A percentile compares a stretch with the other conserved stretches of the same genome.
phyloP scores from a whole-genome alignment of 1,284 basidiomycete genomes.

The Baeospora myosura region DNA sequence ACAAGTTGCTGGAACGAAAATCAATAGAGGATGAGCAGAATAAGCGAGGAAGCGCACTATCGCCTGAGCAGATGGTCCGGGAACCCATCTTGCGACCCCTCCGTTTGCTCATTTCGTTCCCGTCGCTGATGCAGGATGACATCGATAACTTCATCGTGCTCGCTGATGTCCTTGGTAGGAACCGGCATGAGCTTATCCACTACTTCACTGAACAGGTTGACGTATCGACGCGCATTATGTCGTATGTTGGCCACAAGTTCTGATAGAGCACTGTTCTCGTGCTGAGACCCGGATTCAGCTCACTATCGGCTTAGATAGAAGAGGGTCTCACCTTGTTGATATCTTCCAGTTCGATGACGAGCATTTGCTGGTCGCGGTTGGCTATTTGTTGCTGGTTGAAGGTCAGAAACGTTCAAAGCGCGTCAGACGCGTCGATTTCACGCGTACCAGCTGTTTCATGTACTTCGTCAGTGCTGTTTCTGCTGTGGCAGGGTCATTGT shows the following conservation, averaged over 20 bases:
- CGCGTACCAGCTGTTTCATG: slow-evolving; percentile 78
- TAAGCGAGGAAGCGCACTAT: slow-evolving; percentile 63
- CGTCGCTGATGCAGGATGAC: slow-evolving; percentile 90
- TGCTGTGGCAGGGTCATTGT: slow-evolving; percentile 35
- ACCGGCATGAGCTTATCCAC: slow-evolving; percentile 84
- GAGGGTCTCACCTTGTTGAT: slow-evolving; percentile 48
- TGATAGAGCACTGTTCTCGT: slow-evolving; percentile 58
- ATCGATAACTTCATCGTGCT: slow-evolving; percentile 89
- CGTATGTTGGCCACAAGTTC: slow-evolving; percentile 73
- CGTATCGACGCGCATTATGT: slow-evolving; percentile 86
- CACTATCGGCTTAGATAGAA: slow-evolving; percentile 7
- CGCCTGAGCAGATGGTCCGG: slow-evolving; percentile 87
- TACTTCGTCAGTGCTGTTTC: slow-evolving; percentile 64
- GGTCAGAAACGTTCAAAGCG: slow-evolving; percentile 19
- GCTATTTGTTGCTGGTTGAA: slow-evolving; percentile 76
- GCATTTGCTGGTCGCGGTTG: slow-evolving; percentile 85
- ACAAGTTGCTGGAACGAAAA: slow-evolving; percentile 67
- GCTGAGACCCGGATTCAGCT: slow-evolving; percentile 27
- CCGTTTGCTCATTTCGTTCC: slow-evolving; percentile 73
- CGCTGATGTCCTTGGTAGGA: slow-evolving; percentile 83
- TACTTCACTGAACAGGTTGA: slow-evolving; percentile 84
- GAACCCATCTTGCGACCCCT: slow-evolving; percentile 67
- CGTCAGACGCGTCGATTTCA: slow-evolving; percentile 18
- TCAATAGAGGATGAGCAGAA: neutral
- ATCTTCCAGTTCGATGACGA: slow-evolving; percentile 80